These are phyloP conservation scores for Wickerhamomyces subpelliculosus DNA, from an alignment of 805 yeast species.

Conservation along the genomic window DNA sequence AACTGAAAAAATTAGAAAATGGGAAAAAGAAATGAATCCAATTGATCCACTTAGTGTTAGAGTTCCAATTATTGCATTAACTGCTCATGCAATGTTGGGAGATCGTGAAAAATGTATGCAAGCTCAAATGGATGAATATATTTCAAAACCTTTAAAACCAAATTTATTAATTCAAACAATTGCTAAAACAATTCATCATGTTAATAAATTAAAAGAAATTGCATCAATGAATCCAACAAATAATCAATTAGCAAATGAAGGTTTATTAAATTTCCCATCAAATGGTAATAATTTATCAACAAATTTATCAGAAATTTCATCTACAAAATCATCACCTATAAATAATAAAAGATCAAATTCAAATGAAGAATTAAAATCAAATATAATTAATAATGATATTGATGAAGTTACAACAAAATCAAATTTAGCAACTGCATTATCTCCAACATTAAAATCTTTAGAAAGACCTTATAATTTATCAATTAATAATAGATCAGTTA, in stretches of 20 bases:
- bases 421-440: neutral
- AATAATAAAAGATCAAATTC: slow-evolving; percentile 1
- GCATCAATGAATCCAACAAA: slow-evolving; percentile 22
- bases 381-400: neutral
- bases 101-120: slow-evolving; percentile 82
- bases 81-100: slow-evolving; percentile 94
- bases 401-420: neutral
- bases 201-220: slow-evolving; percentile 53
- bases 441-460: neutral
- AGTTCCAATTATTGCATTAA: slow-evolving; percentile 83
- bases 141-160: slow-evolving; percentile 84
- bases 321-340: neutral
- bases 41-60: slow-evolving; percentile 62
- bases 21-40: slow-evolving; percentile 78
- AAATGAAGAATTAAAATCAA: slow-evolving; percentile 1
- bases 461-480: slow-evolving; percentile 1
- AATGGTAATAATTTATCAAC: neutral
- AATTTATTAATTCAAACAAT: slow-evolving; percentile 78
- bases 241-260: slow-evolving; percentile 2
- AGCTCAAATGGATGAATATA: slow-evolving; percentile 89
- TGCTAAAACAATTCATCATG: slow-evolving; percentile 71
- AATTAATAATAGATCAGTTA: neutral
- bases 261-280: neutral
- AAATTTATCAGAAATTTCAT: neutral
- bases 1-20: slow-evolving; percentile 75